phyloP scores from a whole-genome alignment of 371 early-diverging fungal genomes.

The Haplosporangium sp. region DNA sequence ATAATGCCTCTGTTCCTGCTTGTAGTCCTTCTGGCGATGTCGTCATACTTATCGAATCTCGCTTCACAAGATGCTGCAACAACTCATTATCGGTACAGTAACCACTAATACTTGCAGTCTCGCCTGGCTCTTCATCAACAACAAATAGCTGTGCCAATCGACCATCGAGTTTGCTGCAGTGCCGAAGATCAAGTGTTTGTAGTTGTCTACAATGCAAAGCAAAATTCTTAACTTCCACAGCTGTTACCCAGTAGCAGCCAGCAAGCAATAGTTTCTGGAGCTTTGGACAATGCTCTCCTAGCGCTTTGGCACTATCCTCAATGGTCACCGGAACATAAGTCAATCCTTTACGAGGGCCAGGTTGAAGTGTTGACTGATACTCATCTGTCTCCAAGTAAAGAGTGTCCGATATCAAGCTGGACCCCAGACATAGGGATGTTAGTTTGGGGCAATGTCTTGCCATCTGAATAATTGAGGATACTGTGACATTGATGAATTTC shows the following conservation, averaged over 20 bases:
- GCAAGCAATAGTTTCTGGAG: slow-evolving; percentile 62
- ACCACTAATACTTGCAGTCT: neutral
- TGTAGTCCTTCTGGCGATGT: too few species aligned
- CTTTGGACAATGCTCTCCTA: slow-evolving; percentile 62
- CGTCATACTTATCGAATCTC: too few species aligned
- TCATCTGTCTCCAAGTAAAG: slow-evolving; percentile 69
- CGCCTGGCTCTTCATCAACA: neutral
- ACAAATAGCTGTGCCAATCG: slow-evolving; percentile 25
- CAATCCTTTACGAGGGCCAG: slow-evolving; percentile 55
- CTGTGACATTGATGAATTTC: slow-evolving; percentile 61
- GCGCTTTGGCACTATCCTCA: slow-evolving; percentile 58
- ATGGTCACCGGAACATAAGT: slow-evolving; percentile 63
- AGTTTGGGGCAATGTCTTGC: slow-evolving; percentile 64
- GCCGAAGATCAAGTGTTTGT: slow-evolving; percentile 59
- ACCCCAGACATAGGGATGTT: slow-evolving; percentile 62
- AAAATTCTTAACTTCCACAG: slow-evolving; percentile 62
- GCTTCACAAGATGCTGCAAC: too few species aligned
- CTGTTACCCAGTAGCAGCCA: slow-evolving; percentile 72
- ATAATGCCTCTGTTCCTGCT: neutral
- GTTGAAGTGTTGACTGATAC: slow-evolving; percentile 68
- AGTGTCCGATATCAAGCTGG: slow-evolving; percentile 63
- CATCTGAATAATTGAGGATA: slow-evolving; percentile 68
- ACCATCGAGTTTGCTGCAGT: slow-evolving; percentile 55
- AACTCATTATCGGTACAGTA: neutral
- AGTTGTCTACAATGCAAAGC: slow-evolving; percentile 57